Conservation (phyloP, 495 filamentous ascomycete species). For the Aspergillus diversus region DNA sequence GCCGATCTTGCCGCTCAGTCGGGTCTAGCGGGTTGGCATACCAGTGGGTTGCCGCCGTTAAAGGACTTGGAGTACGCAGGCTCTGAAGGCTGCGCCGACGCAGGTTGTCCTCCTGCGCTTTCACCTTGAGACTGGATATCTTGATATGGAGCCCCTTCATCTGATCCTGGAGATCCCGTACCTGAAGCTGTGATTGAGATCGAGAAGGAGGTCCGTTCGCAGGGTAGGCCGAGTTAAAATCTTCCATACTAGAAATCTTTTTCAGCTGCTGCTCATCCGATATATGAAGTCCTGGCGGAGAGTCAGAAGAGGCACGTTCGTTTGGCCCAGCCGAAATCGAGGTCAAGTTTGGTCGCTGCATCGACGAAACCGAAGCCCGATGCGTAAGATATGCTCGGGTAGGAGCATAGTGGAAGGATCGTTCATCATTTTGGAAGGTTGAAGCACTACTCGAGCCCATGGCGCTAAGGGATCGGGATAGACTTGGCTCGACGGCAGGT, state of each 20-base stretch:
- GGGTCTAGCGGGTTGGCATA: conserved; percentile 60
- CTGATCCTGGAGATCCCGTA: conserved; percentile 84
- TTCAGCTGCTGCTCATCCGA: conserved; percentile 27
- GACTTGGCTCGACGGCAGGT: conserved; percentile 29
- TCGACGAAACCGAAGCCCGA: conserved; percentile 40
- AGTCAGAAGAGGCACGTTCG: conserved; percentile 28
- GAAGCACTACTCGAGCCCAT: conserved; percentile 45
- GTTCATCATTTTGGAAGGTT: conserved; percentile 40
- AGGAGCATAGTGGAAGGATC: conserved; percentile 46
- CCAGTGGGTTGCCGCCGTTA: conserved; percentile 79
- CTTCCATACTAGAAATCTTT: conserved; percentile 34
- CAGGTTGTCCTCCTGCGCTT: conserved; percentile 79
- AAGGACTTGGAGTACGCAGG: conserved; percentile 81
- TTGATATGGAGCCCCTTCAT: conserved; percentile 93
- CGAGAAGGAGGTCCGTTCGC: conserved; percentile 43
- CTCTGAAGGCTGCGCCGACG: conserved; percentile 83
- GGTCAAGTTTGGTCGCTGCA: conserved; percentile 22
- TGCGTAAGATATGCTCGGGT: conserved; percentile 45
- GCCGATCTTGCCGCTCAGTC: conserved; percentile 26
- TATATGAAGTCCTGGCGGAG: conserved; percentile 37
- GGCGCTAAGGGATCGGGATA: conserved; percentile 48
- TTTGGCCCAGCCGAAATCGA: conserved; percentile 18
- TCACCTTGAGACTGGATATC: conserved; percentile 81
- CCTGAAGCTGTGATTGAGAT: conserved; percentile 63
- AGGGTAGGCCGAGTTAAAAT: conserved; percentile 43